A percentile compares a stretch with the other conserved stretches of the same genome.
Conservation (phyloP, 1,139 yeast genomes). For the Sugiyamaella neomexicana region DNA sequence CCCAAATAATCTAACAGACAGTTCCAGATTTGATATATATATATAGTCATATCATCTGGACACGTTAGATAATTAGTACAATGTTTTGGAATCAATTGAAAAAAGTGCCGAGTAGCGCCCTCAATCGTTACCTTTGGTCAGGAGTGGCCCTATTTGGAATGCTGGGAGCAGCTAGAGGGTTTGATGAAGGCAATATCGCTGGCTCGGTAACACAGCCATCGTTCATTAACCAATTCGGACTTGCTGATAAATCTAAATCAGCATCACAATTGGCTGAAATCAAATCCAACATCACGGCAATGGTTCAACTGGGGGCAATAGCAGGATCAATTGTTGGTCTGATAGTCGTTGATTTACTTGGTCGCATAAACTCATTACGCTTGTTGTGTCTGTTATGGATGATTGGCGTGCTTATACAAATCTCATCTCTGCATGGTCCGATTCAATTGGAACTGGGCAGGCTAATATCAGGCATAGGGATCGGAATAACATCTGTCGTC, state of each 20-base stretch:
- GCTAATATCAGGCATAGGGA: constrained; percentile 54
- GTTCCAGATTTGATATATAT: not conserved
- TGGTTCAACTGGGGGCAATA: constrained; percentile 63
- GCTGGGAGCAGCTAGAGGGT: constrained; percentile 61
- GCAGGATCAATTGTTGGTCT: constrained; percentile 57
- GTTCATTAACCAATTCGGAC: constrained; percentile 50
- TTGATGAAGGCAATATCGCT: constrained; percentile 58
- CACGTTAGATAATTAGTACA: not conserved
- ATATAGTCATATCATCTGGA: not conserved
- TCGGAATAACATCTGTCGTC: constrained; percentile 58
- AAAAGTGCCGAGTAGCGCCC: constrained; percentile 11
- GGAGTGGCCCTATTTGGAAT: constrained; percentile 54
- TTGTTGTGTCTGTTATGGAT: constrained; percentile 47
- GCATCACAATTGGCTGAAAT: constrained; percentile 46
- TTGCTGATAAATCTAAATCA: constrained; percentile 44
- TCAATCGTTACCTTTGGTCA: constrained; percentile 13
- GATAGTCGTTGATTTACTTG: constrained; percentile 53
- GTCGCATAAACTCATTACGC: constrained; percentile 56
- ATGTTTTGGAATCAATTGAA: constrained; percentile 13
- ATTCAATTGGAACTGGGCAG: constrained; percentile 59
- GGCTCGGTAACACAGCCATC: constrained; percentile 50
- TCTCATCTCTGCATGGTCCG: constrained; percentile 44
- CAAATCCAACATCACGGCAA: constrained; percentile 57
- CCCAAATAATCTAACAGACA: no score
- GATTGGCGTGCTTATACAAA: constrained; percentile 51